Percentiles rank a stretch among this genome's conserved stretches.
phyloP scores from a whole-genome alignment of 2,329 filamentous ascomycete genomes.

The Zymoseptoria ardabiliae region DNA sequence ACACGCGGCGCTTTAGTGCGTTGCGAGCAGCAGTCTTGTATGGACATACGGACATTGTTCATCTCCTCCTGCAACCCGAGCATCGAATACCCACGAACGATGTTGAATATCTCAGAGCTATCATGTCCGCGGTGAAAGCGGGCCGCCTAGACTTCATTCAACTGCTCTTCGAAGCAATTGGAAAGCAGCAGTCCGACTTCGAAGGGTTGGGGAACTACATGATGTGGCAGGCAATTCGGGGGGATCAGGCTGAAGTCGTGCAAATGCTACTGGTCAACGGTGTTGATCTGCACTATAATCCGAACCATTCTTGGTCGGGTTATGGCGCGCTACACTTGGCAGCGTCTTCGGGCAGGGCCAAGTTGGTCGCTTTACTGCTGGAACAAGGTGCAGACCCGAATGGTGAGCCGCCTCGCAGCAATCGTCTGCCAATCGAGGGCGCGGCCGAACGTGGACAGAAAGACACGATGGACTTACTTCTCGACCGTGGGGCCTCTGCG shows the following conservation, averaged over 20 bases:
- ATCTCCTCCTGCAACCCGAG: not conserved
- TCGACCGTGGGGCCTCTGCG: conserved; percentile 1
- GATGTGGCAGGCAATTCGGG: conserved; percentile 3
- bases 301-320: too few relatives aligned
- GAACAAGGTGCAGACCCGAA: conserved; percentile 1
- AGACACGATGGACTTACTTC: not conserved
- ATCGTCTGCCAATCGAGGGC: not conserved
- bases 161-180: not conserved
- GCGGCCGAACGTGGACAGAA: conserved; percentile 2
- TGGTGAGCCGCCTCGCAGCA: not conserved
- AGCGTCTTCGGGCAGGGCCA: not conserved
- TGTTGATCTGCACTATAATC: not conserved
- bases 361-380: not conserved
- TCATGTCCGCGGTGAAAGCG: conserved; percentile 1
- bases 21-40: not conserved
- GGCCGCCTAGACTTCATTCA: conserved; percentile 3
- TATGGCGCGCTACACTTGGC: not conserved
- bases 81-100: not conserved
- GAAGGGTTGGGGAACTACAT: not conserved
- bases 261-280: not conserved
- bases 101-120: not conserved
- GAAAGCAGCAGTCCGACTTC: not conserved
- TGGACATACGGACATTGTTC: conserved; percentile 1
- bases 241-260: not conserved
- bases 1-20: not conserved